phyloP scores from a whole-genome alignment of 257 asterid genomes.

The Primulina tabacum region DNA sequence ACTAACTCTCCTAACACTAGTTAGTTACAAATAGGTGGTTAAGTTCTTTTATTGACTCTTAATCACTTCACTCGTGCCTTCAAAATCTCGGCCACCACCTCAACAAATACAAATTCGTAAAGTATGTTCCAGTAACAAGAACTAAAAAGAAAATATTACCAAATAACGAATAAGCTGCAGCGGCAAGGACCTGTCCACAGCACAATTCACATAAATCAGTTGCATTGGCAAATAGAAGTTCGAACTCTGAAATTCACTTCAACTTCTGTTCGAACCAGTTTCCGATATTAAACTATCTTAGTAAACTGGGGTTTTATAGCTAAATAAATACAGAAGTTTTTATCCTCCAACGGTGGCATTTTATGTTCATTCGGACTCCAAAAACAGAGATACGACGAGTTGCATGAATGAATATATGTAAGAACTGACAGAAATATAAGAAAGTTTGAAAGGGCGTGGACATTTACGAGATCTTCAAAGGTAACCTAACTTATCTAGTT shows the following conservation, averaged over 20 bases:
- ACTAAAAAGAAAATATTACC: slow-evolving; percentile 38
- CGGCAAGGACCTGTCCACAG: slow-evolving; percentile 50
- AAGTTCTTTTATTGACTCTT: too few species aligned
- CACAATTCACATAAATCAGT: slow-evolving; percentile 21
- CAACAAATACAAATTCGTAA: neutral
- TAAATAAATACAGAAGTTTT: neutral
- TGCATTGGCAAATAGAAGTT: slow-evolving; percentile 9
- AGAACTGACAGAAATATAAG: neutral
- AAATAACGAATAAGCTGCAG: slow-evolving; percentile 47
- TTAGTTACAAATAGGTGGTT: too few species aligned
- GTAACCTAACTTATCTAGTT: neutral
- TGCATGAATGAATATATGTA: neutral
- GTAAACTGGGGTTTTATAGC: neutral
- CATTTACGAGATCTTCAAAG: neutral
- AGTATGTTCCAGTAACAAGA: neutral
- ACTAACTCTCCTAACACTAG: too few species aligned
- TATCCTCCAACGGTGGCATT: neutral
- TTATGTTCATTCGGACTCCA: neutral
- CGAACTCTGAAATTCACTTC: neutral
- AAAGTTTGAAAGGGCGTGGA: neutral
- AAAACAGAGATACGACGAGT: neutral
- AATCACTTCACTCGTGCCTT: too few species aligned
- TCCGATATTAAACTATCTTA: neutral
- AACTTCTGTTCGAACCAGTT: neutral
- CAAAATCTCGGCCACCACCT: too few species aligned